phyloP scores from a whole-genome alignment of 768 basidiomycete species.

The Lactarius evosmus region DNA sequence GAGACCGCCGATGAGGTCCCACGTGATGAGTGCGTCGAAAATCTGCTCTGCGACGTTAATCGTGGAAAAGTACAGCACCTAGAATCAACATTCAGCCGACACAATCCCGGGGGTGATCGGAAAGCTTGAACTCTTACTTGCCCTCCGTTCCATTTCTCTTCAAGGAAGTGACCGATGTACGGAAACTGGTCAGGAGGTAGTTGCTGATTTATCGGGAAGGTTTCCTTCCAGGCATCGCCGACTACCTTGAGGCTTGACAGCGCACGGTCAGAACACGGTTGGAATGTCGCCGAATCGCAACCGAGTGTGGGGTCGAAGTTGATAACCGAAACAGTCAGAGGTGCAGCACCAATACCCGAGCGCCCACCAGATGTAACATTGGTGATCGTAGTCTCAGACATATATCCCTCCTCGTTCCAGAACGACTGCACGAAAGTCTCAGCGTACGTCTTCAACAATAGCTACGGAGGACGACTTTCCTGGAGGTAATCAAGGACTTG shows the following conservation, averaged over 20 bases:
- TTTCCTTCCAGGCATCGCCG: background rate
- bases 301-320: background rate
- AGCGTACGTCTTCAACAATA: background rate
- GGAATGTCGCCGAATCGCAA: too few relatives aligned
- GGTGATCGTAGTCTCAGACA: background rate
- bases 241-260: slow-evolving; percentile 3
- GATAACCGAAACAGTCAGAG: background rate
- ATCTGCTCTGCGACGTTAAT: background rate
- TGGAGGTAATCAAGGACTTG: background rate
- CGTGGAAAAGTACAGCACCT: too few relatives aligned
- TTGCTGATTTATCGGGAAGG: slow-evolving; percentile 3
- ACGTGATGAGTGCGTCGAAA: background rate
- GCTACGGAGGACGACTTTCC: background rate
- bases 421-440: background rate
- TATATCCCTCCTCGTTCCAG: background rate
- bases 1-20: background rate
- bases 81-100: background rate
- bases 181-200: background rate
- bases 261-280: background rate
- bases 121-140: background rate
- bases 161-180: background rate
- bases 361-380: background rate
- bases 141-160: background rate
- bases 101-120: background rate
- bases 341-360: background rate